A percentile compares a stretch with the other conserved stretches of the same genome.
phyloP scores from a whole-genome alignment of 805 yeast genomes.

The Tetrapisispora pingtungensis region DNA sequence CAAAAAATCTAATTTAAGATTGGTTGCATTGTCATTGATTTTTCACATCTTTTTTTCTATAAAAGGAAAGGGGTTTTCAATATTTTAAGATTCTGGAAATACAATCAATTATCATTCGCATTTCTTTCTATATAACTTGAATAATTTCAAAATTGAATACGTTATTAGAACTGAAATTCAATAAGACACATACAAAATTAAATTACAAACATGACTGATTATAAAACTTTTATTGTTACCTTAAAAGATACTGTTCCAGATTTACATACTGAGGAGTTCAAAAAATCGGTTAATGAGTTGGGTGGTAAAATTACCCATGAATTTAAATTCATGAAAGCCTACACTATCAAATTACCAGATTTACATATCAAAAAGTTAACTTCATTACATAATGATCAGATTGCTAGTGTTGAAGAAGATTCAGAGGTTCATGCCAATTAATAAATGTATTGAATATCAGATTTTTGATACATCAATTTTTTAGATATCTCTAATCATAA shows the following conservation, averaged over 20 bases:
- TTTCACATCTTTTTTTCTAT: not conserved
- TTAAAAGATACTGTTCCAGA: conserved; percentile 5
- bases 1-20: too few species aligned
- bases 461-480: too few species aligned
- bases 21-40: too few species aligned
- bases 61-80: not conserved
- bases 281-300: conserved; percentile 26
- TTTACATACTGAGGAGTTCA: conserved; percentile 17
- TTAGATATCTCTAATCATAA: too few species aligned
- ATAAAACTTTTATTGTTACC: conserved; percentile 4
- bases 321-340: conserved; percentile 39
- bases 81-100: too few species aligned
- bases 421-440: conserved; percentile 10
- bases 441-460: too few species aligned
- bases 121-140: too few species aligned
- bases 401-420: conserved; percentile 5
- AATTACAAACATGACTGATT: not conserved
- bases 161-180: too few species aligned
- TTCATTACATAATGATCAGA: conserved; percentile 2
- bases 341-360: conserved; percentile 34
- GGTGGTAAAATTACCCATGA: conserved; percentile 40
- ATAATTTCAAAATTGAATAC: too few species aligned
- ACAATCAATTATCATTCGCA: too few species aligned
- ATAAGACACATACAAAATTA: too few species aligned
- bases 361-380: conserved; percentile 2